Conservation (phyloP, 2,329 filamentous ascomycete genomes). For the Alternaria dauci region DNA sequence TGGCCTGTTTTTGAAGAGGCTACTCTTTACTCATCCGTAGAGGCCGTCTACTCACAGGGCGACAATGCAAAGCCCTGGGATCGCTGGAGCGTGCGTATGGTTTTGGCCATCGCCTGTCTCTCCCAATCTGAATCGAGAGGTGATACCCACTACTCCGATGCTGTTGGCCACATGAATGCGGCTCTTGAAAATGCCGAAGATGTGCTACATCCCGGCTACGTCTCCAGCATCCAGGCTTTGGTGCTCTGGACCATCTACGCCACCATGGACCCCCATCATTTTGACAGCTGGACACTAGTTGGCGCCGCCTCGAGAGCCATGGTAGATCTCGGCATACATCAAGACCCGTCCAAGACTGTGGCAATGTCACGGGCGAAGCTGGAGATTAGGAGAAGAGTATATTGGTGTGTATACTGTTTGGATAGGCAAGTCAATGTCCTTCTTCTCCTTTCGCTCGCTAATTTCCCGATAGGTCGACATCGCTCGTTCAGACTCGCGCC, state of each 20-base stretch:
- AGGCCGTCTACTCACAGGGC: conserved; percentile 78
- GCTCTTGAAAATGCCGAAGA: conserved; percentile 82
- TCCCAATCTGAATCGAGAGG: conserved; percentile 73
- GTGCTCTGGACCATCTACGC: conserved; percentile 88
- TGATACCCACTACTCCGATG: conserved; percentile 69
- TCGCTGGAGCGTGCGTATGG: conserved; percentile 87
- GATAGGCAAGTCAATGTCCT: conserved; percentile 68
- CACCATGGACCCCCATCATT: conserved; percentile 87
- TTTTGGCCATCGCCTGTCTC: conserved; percentile 81
- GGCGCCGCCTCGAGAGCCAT: conserved; percentile 88
- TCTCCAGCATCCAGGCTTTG: conserved; percentile 85
- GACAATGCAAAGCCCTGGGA: conserved; percentile 72
- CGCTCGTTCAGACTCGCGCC: conserved; percentile 83
- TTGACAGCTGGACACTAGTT: conserved; percentile 92
- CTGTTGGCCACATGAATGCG: conserved; percentile 66
- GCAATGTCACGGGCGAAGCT: conserved; percentile 73
- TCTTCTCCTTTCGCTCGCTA: neutral
- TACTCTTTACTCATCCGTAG: conserved; percentile 77
- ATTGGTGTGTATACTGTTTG: conserved; percentile 88
- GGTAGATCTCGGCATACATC: conserved; percentile 90
- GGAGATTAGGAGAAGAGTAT: conserved; percentile 82
- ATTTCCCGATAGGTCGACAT: conserved; percentile 70
- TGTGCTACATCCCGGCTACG: conserved; percentile 84
- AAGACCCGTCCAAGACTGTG: conserved; percentile 80
- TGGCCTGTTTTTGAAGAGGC: conserved; percentile 86